Evolutionary conservation across 2,329 filamentous ascomycete species (phyloP).

Genomic region (Colletotrichum sublineola): DNA sequence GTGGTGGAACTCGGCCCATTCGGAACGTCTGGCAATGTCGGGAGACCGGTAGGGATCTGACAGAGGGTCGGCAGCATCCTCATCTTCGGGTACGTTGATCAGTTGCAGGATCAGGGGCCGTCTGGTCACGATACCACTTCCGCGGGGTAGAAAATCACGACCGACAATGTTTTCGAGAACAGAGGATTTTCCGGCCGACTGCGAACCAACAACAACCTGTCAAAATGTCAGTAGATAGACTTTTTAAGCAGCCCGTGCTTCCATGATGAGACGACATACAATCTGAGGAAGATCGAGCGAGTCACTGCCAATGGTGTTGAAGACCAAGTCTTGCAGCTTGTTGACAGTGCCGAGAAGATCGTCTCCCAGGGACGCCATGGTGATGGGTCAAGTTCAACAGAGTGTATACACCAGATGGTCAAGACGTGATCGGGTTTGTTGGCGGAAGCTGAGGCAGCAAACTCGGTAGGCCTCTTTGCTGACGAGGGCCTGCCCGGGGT

Average conservation of each 20-base stretch:
- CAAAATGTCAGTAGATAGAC: conserved; percentile 11
- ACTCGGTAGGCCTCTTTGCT: not conserved
- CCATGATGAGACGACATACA: conserved; percentile 68
- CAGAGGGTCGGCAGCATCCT: conserved; percentile 73
- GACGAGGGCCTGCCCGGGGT: not conserved
- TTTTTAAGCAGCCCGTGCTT: not conserved
- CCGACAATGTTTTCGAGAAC: conserved; percentile 99
- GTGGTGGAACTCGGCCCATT: conserved; percentile 98
- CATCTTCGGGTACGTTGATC: conserved; percentile 89
- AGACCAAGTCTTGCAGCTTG: conserved; percentile 97
- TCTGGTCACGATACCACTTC: conserved; percentile 95
- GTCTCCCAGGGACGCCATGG: conserved; percentile 95
- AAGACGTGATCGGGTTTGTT: conserved; percentile 4
- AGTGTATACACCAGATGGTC: not conserved
- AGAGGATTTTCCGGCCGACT: conserved; percentile 98
- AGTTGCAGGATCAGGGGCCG: conserved; percentile 96
- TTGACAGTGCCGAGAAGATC: conserved; percentile 96
- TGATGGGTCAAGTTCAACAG: conserved; percentile 44
- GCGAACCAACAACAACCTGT: conserved; percentile 97
- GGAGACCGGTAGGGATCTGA: conserved; percentile 82
- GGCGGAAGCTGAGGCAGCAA: not conserved
- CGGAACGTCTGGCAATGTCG: conserved; percentile 73
- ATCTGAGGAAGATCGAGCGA: conserved; percentile 98
- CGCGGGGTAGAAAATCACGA: conserved; percentile 94
- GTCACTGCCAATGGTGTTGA: conserved; percentile 99